These are phyloP conservation scores for Tolypocladium nubicola DNA, from an alignment of 2,329 filamentous ascomycete species.

Conservation along the genomic window DNA sequence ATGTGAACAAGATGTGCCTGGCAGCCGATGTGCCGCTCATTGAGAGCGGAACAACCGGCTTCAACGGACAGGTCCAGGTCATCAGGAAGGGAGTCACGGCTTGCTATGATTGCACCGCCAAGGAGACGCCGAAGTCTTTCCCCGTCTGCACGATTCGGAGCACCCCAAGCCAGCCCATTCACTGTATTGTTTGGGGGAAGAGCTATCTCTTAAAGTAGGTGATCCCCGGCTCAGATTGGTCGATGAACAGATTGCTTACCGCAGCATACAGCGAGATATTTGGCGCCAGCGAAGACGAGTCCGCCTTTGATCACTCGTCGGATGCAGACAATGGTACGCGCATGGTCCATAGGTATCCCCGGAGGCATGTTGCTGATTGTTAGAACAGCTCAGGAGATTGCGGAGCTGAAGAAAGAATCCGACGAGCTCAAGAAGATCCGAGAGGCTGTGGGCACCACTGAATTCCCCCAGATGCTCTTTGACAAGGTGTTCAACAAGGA, in stretches of 20 bases:
- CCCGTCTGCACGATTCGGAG: slow-evolving; percentile 96
- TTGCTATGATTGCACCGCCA: slow-evolving; percentile 90
- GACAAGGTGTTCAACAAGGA: slow-evolving; percentile 88
- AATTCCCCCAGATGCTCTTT: slow-evolving; percentile 74
- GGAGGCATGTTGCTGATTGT: neutral
- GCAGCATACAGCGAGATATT: slow-evolving; percentile 57
- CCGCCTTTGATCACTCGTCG: slow-evolving; percentile 67
- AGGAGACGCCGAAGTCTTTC: slow-evolving; percentile 84
- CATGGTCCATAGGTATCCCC: no score
- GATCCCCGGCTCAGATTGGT: neutral
- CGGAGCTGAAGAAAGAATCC: slow-evolving; percentile 75
- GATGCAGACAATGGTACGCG: slow-evolving; percentile 65
- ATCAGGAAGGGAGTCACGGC: slow-evolving; percentile 88
- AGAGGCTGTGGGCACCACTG: slow-evolving; percentile 63
- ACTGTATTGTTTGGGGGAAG: slow-evolving; percentile 98
- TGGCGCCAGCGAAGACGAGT: slow-evolving; percentile 79
- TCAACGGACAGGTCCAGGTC: slow-evolving; percentile 94
- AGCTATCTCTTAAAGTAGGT: slow-evolving; percentile 76
- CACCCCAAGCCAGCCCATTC: slow-evolving; percentile 90
- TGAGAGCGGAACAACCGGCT: slow-evolving; percentile 94
- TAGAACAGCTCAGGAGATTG: slow-evolving; percentile 61
- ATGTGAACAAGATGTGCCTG: slow-evolving; percentile 96
- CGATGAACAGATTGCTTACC: neutral
- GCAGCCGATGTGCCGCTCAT: slow-evolving; percentile 83
- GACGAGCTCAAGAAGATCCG: slow-evolving; percentile 76